Percentiles rank a stretch among this genome's conserved stretches.
phyloP scores from a whole-genome alignment of 169 alveolate genomes.

The Cryptosporidium baileyi region DNA sequence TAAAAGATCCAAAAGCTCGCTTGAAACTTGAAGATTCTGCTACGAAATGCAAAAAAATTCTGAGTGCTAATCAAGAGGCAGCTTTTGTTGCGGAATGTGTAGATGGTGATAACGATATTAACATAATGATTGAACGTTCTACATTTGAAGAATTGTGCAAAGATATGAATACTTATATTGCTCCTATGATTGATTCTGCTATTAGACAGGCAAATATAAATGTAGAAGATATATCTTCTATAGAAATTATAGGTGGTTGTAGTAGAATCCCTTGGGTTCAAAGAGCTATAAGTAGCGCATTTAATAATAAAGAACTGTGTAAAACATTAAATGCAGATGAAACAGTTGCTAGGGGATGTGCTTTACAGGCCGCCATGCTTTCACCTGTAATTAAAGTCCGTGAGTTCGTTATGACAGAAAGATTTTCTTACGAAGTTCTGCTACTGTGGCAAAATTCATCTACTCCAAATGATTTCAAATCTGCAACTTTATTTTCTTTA shows the following conservation, averaged over 20 bases:
- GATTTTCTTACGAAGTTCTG: conserved; percentile 77
- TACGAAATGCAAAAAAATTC: conserved; percentile 90
- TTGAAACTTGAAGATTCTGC: conserved; percentile 95
- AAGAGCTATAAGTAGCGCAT: conserved; percentile 83
- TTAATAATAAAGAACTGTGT: conserved; percentile 81
- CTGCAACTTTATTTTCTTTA: conserved; percentile 75
- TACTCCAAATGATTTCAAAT: conserved; percentile 65
- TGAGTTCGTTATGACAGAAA: conserved; percentile 82
- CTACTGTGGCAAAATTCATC: conserved; percentile 78
- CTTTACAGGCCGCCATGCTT: conserved; percentile 90
- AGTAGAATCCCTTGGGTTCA: conserved; percentile 96
- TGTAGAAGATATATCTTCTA: conserved; percentile 82
- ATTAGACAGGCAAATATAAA: conserved; percentile 76
- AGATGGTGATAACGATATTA: conserved; percentile 93
- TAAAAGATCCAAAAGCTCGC: conserved; percentile 86
- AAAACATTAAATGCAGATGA: conserved; percentile 95
- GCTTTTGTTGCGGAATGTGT: conserved; percentile 91
- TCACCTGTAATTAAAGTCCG: conserved; percentile 84
- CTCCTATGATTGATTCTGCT: conserved; percentile 75
- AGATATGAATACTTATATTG: conserved; percentile 80
- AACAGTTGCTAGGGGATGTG: conserved; percentile 98
- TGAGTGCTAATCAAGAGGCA: conserved; percentile 95
- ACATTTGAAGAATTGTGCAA: conserved; percentile 89
- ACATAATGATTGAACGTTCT: conserved; percentile 81
- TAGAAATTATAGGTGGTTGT: conserved; percentile 97